phyloP scores from a whole-genome alignment of 257 asterid species.

The Henckelia pumila region DNA sequence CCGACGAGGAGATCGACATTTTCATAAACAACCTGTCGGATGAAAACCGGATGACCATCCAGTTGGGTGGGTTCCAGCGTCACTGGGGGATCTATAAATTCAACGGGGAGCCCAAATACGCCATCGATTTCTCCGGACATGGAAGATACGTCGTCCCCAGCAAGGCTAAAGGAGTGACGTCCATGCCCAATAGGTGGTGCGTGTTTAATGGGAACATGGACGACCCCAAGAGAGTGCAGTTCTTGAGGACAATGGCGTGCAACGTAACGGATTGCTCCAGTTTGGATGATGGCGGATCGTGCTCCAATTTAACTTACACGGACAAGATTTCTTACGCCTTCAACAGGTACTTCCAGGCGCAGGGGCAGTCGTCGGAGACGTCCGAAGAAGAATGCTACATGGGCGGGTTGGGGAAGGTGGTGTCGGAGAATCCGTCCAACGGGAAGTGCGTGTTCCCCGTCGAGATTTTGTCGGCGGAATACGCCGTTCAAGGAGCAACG shows the following conservation, averaged over 20 bases:
- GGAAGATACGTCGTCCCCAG: slow-evolving; percentile 34
- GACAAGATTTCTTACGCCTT: slow-evolving; percentile 52
- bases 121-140: slow-evolving; percentile 43
- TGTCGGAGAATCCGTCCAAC: slow-evolving; percentile 29
- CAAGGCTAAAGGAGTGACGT: slow-evolving; percentile 36
- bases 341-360: slow-evolving; percentile 41
- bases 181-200: slow-evolving; percentile 49
- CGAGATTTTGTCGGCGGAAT: slow-evolving; percentile 25
- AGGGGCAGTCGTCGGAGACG: slow-evolving; percentile 24
- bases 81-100: slow-evolving; percentile 59
- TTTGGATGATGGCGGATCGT: slow-evolving; percentile 40
- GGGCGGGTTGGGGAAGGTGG: slow-evolving; percentile 34
- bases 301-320: slow-evolving; percentile 22
- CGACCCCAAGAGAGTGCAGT: background rate
- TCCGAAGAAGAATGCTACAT: slow-evolving; percentile 28
- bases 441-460: slow-evolving; percentile 26
- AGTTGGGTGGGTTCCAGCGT: slow-evolving; percentile 31
- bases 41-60: slow-evolving; percentile 30
- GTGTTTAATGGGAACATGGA: slow-evolving; percentile 15
- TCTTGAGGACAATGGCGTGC: slow-evolving; percentile 23
- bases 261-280: slow-evolving; percentile 34
- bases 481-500: background rate
- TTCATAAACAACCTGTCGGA: slow-evolving; percentile 42
- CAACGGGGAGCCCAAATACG: slow-evolving; percentile 57
- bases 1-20: slow-evolving; percentile 32